Percentiles rank a stretch among this genome's conserved stretches.
These are phyloP conservation scores for Pyrenula massariospora DNA, from an alignment of 495 filamentous ascomycete species.

Conservation along the genomic window DNA sequence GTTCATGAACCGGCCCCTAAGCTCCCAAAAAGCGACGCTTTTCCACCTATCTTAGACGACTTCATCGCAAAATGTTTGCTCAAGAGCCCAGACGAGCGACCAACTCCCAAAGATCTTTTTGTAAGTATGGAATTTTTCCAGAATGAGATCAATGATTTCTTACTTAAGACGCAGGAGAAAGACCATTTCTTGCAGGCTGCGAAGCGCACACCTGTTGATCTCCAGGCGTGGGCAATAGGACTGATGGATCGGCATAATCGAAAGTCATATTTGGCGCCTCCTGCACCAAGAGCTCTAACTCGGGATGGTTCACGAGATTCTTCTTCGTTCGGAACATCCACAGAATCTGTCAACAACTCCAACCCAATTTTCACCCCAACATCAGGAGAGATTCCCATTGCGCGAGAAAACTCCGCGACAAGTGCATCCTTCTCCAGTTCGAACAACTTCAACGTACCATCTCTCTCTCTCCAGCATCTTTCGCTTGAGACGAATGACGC, in stretches of 20 bases:
- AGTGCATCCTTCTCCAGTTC: constrained; percentile 12
- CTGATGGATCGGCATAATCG: constrained; percentile 87
- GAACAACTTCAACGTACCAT: constrained; percentile 16
- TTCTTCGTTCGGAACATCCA: constrained; percentile 42
- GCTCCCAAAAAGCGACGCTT: constrained; percentile 92
- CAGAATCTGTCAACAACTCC: constrained; percentile 5
- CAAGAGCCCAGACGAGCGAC: constrained; percentile 76
- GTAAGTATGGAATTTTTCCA: constrained; percentile 19
- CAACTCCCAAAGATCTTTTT: constrained; percentile 78
- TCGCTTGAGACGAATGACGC: constrained; percentile 23
- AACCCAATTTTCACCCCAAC: constrained; percentile 33
- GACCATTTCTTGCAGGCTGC: constrained; percentile 91
- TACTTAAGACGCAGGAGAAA: constrained; percentile 64
- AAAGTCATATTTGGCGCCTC: constrained; percentile 74
- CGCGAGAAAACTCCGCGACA: constrained; percentile 12
- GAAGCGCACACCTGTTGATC: constrained; percentile 83
- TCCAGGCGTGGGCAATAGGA: constrained; percentile 79
- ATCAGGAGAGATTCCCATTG: constrained; percentile 19
- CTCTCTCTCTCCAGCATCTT: constrained; percentile 27
- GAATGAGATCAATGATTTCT: too few relatives aligned
- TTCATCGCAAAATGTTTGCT: constrained; percentile 93
- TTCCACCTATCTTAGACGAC: constrained; percentile 86
- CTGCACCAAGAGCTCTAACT: constrained; percentile 34
- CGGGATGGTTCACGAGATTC: constrained; percentile 11
- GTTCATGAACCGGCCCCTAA: constrained; percentile 90